Evolutionary conservation across 1,284 basidiomycete genomes (phyloP), one percentile per base, ranked within the genome.

Genomic region (Trichosporon coremiiforme): DNA sequence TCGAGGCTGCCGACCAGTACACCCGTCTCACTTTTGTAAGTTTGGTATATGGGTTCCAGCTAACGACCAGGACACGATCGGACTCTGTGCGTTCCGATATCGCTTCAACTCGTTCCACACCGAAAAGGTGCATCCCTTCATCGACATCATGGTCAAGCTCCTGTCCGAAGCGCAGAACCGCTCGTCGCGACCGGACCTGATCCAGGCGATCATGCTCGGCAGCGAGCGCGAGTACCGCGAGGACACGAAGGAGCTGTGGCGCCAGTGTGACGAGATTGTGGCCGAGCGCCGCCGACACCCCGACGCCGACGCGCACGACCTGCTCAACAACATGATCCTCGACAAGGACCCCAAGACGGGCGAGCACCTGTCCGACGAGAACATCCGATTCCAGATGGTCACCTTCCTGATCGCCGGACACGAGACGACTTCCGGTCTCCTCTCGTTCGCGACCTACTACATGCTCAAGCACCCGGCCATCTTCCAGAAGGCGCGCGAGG

Each of bases 321-420:
- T 87, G 7, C 77, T 88, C 20, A 84, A 85, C 70, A 83, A 80
- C 63, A 87, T 87, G 86, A 73, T 87, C 68, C 71, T 83, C 29
- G 84, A 84, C n/a, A 85, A 81, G 45, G 87, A 87, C 73, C 80
- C 84, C 2, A 84, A 85, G 77, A 87, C 86, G 0, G 86, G 87
- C n/a, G 75, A 85, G 71, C 75, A 78, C 4, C 76, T 87, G 57
- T 78, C 83, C 0, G 85, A 86, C 64, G 83, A 86, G 67, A 85
- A 84, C 47, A 87, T 87, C 55, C 80, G 84, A 6, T 78, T 82
- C 70, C 87, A 88, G 77, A 82, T 87, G 25, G 76, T 87, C n/a
- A 87, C 86, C 2, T 87, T 88, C 83, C 78, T 88, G n/a, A 85
- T 87, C 53, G 87, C 87, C 5, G 87, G 86, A 1, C 87, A 87